Base-by-base conservation (phyloP, 805 yeast genomes). In the Candida krabiensis region DNA sequence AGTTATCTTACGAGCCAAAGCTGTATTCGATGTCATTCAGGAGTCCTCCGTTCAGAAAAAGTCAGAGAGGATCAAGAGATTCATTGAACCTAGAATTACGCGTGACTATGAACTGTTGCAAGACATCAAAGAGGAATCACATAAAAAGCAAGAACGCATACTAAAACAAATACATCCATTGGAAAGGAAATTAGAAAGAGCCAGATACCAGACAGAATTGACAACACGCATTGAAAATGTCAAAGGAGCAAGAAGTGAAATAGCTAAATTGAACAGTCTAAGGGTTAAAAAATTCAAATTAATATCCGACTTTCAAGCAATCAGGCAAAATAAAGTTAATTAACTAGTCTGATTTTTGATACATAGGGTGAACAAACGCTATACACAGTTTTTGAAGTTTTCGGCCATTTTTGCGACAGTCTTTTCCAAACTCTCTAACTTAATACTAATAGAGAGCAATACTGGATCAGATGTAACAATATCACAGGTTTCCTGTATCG, bases 391-490 rank as follows among this genome's bases (percentile, higher is more conserved):
- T 49, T 41, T 38, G 49, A 55, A 43, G 29, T 57, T 57, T 18
- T 51, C 56, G 17, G 43, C 26, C 7, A 56, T 37, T 14, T 69
- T 61, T 41, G 66, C 54, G 16, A 74, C 60, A 33, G 70, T 59
- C 41, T 71, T 71, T 53, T 83, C 86, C 28, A 83, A 60, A 30
- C 81, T 75, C 38, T 73, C 83, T 43, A 84, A 63, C 51, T 83
- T 83, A 4, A 84, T 73, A 45, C 77, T 71, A 2, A 81, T 72
- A 34, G 83, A 75, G 26, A 83, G 66, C 37, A 84, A 56, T 7
- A 77, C 69, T 2, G 90, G 90, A 50, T 84, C 91, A 17, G 84
- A 80, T 3, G 83, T 73, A 19, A 78, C 70, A 3, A 80, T 79
- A 41, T 77, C 79, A 16, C 80, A 62, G 40, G 77, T 79, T 42